Conservation (phyloP, 768 basidiomycete species). For the Chalciporus pseudorubinellus region DNA sequence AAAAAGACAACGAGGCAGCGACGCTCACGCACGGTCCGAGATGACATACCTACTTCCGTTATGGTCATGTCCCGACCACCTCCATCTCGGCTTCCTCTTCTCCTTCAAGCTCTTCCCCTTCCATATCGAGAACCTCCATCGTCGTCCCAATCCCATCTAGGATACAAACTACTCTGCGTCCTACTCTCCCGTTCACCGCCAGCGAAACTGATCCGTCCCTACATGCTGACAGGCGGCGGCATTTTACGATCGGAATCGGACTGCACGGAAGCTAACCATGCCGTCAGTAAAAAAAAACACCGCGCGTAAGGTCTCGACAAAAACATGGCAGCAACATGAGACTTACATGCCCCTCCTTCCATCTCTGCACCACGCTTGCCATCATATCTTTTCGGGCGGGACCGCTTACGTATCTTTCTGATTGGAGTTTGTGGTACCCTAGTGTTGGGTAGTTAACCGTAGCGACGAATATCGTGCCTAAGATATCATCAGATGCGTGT, state of each 20-base stretch:
- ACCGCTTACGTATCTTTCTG: constrained; percentile 49
- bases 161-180: constrained; percentile 74
- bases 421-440: constrained; percentile 53
- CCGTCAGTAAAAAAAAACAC: constrained; percentile 34
- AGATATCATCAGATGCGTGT: constrained; percentile 13
- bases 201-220: constrained; percentile 52
- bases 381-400: constrained; percentile 67
- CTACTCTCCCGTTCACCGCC: constrained; percentile 71
- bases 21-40: constrained; percentile 22
- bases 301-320: constrained; percentile 28
- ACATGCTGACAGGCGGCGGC: constrained; percentile 54
- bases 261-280: constrained; percentile 47
- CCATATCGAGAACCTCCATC: constrained; percentile 77
- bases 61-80: constrained; percentile 20
- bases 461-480: constrained; percentile 58
- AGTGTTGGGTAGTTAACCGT: constrained; percentile 61
- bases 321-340: constrained; percentile 30
- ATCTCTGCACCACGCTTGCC: constrained; percentile 49
- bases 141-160: constrained; percentile 59
- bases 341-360: constrained; percentile 66
- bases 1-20: constrained; percentile 28
- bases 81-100: constrained; percentile 34
- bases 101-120: constrained; percentile 53
- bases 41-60: constrained; percentile 18
- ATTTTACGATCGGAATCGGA: constrained; percentile 53